Conservation (phyloP, 768 basidiomycete species). For the Hydnomerulius pinastri region DNA sequence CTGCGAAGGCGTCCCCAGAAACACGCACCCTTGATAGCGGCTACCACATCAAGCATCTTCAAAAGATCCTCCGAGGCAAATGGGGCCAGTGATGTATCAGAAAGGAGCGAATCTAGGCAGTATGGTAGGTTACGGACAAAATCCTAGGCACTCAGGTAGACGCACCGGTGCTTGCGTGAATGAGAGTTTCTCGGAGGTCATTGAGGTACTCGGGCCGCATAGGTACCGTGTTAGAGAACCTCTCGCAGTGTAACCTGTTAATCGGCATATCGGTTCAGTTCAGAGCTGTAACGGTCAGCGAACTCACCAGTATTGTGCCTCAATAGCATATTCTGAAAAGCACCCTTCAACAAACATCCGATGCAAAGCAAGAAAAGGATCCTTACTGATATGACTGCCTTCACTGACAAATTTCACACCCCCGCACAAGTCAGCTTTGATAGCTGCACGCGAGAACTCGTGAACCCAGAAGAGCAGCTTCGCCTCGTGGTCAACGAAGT, state of each 20-base stretch:
- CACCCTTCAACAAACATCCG: neutral
- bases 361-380: neutral
- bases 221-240: conserved; percentile 4
- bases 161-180: conserved; percentile 9
- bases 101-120: conserved; percentile 16
- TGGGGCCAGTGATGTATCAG: conserved; percentile 16
- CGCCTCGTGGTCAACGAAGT: conserved; percentile 8
- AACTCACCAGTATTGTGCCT: conserved; percentile 28
- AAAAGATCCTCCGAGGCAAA: conserved; percentile 11
- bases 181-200: conserved; percentile 6
- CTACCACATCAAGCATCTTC: conserved; percentile 11
- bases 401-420: conserved; percentile 6
- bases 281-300: neutral
- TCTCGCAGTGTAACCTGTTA: conserved; percentile 27
- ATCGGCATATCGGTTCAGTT: neutral
- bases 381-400: conserved; percentile 9
- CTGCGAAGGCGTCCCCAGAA: neutral
- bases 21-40: conserved; percentile 1
- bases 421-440: neutral
- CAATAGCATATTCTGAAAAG: conserved; percentile 21
- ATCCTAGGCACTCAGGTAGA: neutral
- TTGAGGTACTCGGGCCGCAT: neutral
- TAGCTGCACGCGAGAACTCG: neutral
- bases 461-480: conserved; percentile 12
- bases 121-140: neutral